Conservation (phyloP, 2,329 filamentous ascomycete genomes). For the Xylaria sp. region DNA sequence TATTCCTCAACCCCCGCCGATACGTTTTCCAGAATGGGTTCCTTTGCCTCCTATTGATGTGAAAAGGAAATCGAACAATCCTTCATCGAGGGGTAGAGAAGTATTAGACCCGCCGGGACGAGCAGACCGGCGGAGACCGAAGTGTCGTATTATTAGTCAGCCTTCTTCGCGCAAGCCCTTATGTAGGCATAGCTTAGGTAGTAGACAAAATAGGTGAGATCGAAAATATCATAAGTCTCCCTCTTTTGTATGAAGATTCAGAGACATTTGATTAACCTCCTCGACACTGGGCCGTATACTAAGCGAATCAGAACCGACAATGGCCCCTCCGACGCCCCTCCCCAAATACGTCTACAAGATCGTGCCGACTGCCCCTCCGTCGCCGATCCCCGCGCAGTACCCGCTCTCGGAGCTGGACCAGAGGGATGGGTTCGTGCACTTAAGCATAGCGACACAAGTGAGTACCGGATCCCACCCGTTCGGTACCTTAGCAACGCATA, state of each 20-base stretch:
- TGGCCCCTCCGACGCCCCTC: constrained; percentile 48
- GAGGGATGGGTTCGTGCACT: constrained; percentile 70
- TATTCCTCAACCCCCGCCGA: background rate
- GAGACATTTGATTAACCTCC: background rate
- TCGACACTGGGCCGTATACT: background rate
- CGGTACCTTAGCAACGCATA: background rate
- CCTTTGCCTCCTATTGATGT: too few relatives aligned
- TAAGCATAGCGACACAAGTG: constrained; percentile 68
- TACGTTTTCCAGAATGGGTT: background rate
- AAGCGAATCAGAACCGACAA: constrained; percentile 16
- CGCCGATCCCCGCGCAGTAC: constrained; percentile 64
- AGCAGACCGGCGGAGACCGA: constrained; percentile 8
- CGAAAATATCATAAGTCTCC: constrained; percentile 6
- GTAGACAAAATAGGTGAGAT: background rate
- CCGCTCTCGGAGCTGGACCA: constrained; percentile 69
- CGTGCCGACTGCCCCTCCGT: constrained; percentile 62
- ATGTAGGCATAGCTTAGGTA: background rate
- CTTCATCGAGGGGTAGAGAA: background rate
- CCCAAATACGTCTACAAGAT: constrained; percentile 70
- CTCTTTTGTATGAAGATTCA: background rate
- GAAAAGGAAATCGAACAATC: background rate
- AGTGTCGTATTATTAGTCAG: constrained; percentile 24
- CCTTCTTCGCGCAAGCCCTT: background rate
- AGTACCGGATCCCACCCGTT: constrained; percentile 20
- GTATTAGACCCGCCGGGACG: background rate